phyloP scores from a whole-genome alignment of 2,329 filamentous ascomycete species.

The Diplodia mutila region DNA sequence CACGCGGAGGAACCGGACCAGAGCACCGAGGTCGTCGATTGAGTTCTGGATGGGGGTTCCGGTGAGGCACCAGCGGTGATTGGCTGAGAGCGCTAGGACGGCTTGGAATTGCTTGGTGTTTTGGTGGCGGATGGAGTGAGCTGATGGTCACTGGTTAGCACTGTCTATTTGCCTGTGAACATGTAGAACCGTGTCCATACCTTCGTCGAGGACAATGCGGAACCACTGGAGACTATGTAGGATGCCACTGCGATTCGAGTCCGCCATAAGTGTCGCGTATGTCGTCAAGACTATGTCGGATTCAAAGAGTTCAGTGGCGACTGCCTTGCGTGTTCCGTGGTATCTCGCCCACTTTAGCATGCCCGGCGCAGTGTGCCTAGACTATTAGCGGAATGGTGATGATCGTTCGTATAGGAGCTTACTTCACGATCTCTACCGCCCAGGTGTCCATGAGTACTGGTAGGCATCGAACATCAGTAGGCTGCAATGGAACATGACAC shows the following conservation, averaged over 20 bases:
- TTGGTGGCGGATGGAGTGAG: slow-evolving; percentile 51
- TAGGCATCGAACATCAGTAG: neutral
- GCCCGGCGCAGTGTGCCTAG: neutral
- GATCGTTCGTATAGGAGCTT: neutral
- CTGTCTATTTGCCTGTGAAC: neutral
- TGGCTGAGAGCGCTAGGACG: slow-evolving; percentile 45
- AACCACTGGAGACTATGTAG: slow-evolving; percentile 48
- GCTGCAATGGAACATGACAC: neutral
- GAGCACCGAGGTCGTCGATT: slow-evolving; percentile 29
- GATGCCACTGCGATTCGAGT: slow-evolving; percentile 33
- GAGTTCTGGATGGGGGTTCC: slow-evolving; percentile 46
- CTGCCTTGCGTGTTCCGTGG: neutral
- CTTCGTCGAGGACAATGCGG: slow-evolving; percentile 55
- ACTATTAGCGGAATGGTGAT: neutral
- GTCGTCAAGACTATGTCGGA: neutral
- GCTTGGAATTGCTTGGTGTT: slow-evolving; percentile 50
- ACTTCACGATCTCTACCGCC: neutral
- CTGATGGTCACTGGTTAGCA: slow-evolving; percentile 40
- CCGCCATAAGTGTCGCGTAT: slow-evolving; percentile 52
- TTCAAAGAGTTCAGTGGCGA: neutral
- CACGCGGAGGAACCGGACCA: slow-evolving; percentile 33
- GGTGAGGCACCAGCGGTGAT: slow-evolving; percentile 56
- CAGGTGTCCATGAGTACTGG: neutral
- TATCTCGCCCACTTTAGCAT: neutral
- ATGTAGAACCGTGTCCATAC: slow-evolving; percentile 25